Conservation (phyloP, 352 stramenopile species). For the Globisporangium orthogonon region DNA sequence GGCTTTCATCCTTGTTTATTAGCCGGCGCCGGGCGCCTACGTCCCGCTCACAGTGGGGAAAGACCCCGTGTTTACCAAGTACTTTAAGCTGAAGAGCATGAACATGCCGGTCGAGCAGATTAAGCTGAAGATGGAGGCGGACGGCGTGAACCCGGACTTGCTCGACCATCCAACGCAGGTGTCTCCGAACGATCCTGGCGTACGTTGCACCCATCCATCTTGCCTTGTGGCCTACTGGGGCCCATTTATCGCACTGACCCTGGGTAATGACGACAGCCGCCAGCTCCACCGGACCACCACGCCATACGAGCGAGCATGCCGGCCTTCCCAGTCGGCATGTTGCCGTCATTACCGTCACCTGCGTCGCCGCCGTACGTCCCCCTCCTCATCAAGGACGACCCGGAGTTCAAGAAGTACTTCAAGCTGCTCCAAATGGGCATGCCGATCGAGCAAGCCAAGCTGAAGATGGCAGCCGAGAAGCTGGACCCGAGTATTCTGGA, state of each 20-base stretch:
- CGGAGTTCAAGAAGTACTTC: constrained; percentile 75
- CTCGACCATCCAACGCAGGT: constrained; percentile 54
- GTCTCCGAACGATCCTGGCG: constrained; percentile 76
- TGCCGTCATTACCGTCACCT: constrained; percentile 9
- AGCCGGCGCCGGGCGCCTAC: constrained; percentile 64
- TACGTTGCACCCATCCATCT: constrained; percentile 20
- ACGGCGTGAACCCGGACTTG: constrained; percentile 59
- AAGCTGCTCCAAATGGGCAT: constrained; percentile 81
- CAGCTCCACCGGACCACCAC: constrained; percentile 6
- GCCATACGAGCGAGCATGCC: constrained; percentile 23
- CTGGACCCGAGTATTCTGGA: constrained; percentile 60
- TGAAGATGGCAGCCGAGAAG: constrained; percentile 76
- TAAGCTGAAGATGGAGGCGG: constrained; percentile 83
- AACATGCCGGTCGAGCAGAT: constrained; percentile 80
- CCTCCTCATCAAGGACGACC: constrained; percentile 69
- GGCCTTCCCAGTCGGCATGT: constrained; percentile 16
- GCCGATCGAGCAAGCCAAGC: constrained; percentile 72
- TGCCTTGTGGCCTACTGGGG: neutral
- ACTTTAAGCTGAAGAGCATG: constrained; percentile 84
- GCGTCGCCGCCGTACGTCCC: constrained; percentile 44
- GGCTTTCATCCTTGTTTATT: neutral
- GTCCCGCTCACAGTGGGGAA: constrained; percentile 65
- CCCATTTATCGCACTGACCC: neutral
- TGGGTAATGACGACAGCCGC: constrained; percentile 14
- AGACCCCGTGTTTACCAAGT: constrained; percentile 77